Conservation (phyloP, 2,329 filamentous ascomycete species). For the Knoxdaviesia capensis region DNA sequence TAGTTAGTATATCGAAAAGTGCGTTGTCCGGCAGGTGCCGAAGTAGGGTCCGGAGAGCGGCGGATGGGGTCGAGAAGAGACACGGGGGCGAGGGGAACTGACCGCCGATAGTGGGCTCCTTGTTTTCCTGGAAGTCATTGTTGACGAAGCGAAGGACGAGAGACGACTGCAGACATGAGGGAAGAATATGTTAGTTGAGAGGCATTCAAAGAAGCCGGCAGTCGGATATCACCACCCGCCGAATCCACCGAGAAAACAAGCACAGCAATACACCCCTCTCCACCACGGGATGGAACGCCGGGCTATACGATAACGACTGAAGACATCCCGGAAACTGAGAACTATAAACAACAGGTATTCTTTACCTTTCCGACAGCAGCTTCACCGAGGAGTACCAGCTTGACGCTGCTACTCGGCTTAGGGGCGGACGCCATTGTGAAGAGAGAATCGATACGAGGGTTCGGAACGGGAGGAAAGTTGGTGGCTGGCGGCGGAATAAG, state of each 20-base stretch:
- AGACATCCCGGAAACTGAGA: no score
- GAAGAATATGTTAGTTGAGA: neutral
- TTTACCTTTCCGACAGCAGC: slow-evolving; percentile 92
- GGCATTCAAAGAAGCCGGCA: neutral
- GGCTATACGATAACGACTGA: no score
- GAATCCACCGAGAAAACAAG: no score
- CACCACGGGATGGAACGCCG: neutral
- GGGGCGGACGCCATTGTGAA: slow-evolving; percentile 25
- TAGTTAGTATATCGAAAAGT: slow-evolving; percentile 1
- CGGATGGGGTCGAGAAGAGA: neutral
- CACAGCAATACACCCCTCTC: no score
- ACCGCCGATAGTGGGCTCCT: slow-evolving; percentile 98
- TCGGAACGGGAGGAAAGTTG: no score
- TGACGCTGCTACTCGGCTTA: slow-evolving; percentile 98
- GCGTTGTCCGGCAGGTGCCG: neutral
- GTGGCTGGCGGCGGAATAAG: neutral
- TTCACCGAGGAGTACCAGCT: slow-evolving; percentile 93
- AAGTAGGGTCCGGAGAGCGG: neutral
- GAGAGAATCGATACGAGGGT: no score
- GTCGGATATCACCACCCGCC: no score
- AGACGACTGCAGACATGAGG: slow-evolving; percentile 48
- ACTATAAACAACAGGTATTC: slow-evolving; percentile 4
- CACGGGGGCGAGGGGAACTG: slow-evolving; percentile 13
- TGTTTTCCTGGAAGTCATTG: slow-evolving; percentile 99
- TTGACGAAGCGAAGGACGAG: slow-evolving; percentile 97